Evolutionary conservation across 257 asterid species (phyloP).

Genomic region (Henckelia pumila): DNA sequence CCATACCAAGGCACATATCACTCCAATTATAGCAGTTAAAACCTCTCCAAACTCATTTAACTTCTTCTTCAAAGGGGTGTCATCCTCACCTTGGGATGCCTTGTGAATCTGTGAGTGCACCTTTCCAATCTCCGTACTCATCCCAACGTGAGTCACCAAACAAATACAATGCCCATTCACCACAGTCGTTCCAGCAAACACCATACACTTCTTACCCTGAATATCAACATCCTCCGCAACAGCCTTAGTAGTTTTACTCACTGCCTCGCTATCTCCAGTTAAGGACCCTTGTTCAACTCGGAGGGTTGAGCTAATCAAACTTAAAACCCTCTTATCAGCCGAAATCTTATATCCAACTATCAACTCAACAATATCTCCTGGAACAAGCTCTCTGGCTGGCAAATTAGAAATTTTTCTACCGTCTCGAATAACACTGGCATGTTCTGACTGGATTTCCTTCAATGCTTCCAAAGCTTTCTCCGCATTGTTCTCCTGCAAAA

Average conservation of each 20-base stretch:
- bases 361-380: conserved; percentile 94
- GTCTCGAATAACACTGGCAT: conserved; percentile 76
- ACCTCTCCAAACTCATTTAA: conserved; percentile 94
- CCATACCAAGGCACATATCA: conserved; percentile 87
- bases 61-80: conserved; percentile 97
- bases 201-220: conserved; percentile 97
- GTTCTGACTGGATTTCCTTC: conserved; percentile 97
- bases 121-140: conserved; percentile 90
- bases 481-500: conserved; percentile 99
- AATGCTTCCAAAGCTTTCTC: conserved; percentile 96
- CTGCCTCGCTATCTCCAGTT: conserved; percentile 99
- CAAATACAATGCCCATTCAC: conserved; percentile 90
- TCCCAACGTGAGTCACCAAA: conserved; percentile 84
- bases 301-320: conserved; percentile 84
- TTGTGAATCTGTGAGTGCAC: conserved; percentile 95
- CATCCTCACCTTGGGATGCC: conserved; percentile 86
- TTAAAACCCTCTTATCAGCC: conserved; percentile 93
- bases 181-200: conserved; percentile 96
- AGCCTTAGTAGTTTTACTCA: conserved; percentile 77
- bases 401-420: conserved; percentile 62
- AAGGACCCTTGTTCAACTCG: conserved; percentile 93
- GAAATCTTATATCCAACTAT: conserved; percentile 97
- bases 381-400: conserved; percentile 94
- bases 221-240: conserved; percentile 88
- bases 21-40: conserved; percentile 84